Evolutionary conservation across 177 flowering plant species (phyloP).

Genomic region (Tripterygium wilfordii): DNA sequence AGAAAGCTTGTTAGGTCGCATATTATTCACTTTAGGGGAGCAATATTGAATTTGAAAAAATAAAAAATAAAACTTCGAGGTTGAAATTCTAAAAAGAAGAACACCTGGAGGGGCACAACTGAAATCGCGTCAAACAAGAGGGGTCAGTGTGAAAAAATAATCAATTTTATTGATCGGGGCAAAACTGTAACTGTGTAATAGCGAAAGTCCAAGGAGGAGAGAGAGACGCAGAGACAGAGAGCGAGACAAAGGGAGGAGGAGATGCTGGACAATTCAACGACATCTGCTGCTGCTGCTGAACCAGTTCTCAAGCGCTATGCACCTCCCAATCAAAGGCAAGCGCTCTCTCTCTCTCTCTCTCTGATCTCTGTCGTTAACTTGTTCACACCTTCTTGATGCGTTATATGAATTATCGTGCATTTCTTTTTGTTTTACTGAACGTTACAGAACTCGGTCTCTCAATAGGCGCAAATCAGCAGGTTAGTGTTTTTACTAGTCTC

Average conservation of each 20-base stretch:
- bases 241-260: background rate
- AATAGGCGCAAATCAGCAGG: conserved; percentile 64
- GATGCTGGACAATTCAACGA: conserved; percentile 14
- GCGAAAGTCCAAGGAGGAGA: too few relatives aligned
- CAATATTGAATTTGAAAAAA: too few relatives aligned
- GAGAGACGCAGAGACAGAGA: too few relatives aligned
- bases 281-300: conserved; percentile 4
- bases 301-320: conserved; percentile 49
- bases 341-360: background rate
- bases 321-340: conserved; percentile 60
- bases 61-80: too few relatives aligned
- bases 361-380: background rate
- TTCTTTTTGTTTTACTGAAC: background rate
- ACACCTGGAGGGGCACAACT: too few relatives aligned
- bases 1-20: too few relatives aligned
- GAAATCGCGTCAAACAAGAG: too few relatives aligned
- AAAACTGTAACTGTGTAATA: too few relatives aligned
- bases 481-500: conserved; percentile 8
- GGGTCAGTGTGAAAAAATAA: too few relatives aligned
- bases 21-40: too few relatives aligned
- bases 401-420: background rate
- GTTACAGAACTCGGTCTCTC: conserved; percentile 47
- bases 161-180: too few relatives aligned
- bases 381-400: background rate
- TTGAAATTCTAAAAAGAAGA: too few relatives aligned